Base-by-base conservation (phyloP, 2,329 filamentous ascomycete species). In the Dendrostoma leiphaemia region DNA sequence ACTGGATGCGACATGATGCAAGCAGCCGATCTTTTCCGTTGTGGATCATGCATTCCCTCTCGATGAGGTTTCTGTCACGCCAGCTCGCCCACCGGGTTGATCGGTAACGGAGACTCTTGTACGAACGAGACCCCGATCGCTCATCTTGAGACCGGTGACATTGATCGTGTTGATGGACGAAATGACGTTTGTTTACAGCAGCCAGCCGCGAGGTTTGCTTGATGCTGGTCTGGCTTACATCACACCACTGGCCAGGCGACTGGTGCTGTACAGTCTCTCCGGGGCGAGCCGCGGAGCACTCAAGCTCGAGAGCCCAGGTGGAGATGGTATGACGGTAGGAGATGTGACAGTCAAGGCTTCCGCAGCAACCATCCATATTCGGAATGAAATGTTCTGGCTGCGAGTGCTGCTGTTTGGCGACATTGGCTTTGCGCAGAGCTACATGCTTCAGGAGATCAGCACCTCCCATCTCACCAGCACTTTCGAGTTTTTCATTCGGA, bases 361-460 rank as follows among this genome's bases (percentile, higher is more conserved):
- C 6, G 13, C 23, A 7, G 43, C 53, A 3, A 32, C 7, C 4
- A n/a, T 58, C 19, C 29, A 12, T 3, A 35, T 58, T 1, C 53
- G 47, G 12, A 26, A 44, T n/a, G 49, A 58, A 3, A 2, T 38
- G 7, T 58, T 58, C 41, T 58, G 56, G 56, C 10, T 43, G 26
- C 47, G 56, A 15, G 53, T 58, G 3, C 40, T 58, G n/a, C 24
- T 48, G 0, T 37, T 47, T 4, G 56, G 56, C 5, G 56, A 56
- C 31, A 43, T 56, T 13, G 56, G 56, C 4, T 58, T 58, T 23
- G 40, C 56, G 24, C 44, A 58, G 40, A 58, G 56, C 49, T 58
- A 58, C 24, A 46, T 58, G 45, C 45, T 53, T n/a, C 34, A 32
- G 1, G 53, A 58, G 35, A 56, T 58, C 17, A 50, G 53, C 35